Conservation (phyloP, 176 grass and related monocot species). For the Urochloa ruziziensis region DNA sequence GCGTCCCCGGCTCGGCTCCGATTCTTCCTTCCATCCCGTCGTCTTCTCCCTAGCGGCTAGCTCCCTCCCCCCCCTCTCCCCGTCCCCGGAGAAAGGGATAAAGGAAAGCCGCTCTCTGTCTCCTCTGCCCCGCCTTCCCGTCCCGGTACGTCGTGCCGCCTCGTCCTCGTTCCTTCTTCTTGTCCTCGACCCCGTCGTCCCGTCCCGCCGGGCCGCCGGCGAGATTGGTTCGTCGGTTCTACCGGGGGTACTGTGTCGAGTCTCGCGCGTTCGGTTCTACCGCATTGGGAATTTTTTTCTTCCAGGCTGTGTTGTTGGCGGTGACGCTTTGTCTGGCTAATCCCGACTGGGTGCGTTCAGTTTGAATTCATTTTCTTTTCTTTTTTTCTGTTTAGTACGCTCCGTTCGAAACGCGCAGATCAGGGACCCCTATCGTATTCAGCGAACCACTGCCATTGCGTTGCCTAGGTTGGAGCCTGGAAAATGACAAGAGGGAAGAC, state of each 20-base stretch:
- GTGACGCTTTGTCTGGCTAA: background rate
- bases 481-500: background rate
- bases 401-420: background rate
- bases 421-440: background rate
- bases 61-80: background rate
- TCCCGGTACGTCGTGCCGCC: background rate
- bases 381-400: no score
- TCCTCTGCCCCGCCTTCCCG: background rate
- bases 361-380: background rate
- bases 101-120: background rate
- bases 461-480: background rate
- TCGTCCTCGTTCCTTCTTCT: background rate
- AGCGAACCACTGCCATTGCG: background rate
- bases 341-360: background rate
- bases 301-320: background rate
- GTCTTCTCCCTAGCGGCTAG: background rate
- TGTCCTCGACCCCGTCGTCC: background rate
- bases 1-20: constrained; percentile 4
- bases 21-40: background rate
- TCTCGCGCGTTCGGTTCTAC: no score
- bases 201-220: background rate
- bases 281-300: background rate
- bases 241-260: no score
- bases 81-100: background rate
- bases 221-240: background rate